Evolutionary conservation across 73 alveolate genomes (phyloP), one percentile per base, ranked within the genome.

Genomic region (Paramecium bursaria): DNA sequence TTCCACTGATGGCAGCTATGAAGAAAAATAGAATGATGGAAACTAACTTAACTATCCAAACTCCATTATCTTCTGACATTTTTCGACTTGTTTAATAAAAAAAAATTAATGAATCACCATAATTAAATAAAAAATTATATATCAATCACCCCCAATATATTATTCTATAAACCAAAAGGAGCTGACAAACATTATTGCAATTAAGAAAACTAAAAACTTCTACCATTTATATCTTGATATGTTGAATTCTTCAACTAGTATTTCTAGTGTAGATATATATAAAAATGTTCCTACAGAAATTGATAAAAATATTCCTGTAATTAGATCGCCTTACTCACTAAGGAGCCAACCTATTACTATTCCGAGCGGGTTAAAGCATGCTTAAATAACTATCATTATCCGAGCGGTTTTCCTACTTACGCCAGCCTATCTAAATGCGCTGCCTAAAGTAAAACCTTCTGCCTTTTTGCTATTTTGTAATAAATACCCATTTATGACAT

Each of bases 281-380:
- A 96, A 60, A 75, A 96, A 94, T 19, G 98, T 96, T 4, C 98
- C 98, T 21, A 93, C 95, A n/a, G 98, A 92, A 22, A 95, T 74
- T 42, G 96, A 74, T 33, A 92, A 67, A 50, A 95, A 90, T 33
- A 79, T 55, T 0, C 95, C 95, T 30, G 92, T 94, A 33, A 90
- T 82, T 39, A 90, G 74, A 17, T 87, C 96, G 51, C 91, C 91
- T 11, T 93, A 51, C 22, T 86, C 89, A 2, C 94, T 51, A 23
- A 95, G 27, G n/a, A 87, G 73, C 88, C 90, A 74, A 9, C 99
- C 99, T 25, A 95, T 86, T 19, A 86, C 87, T 11, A 92, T 87
- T 13, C 99, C 98, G 23, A 91, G 57, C 15, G 98, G 95, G 35
- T 93, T 92, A 85, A 94, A 85, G 7, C 92, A 19, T 1, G 96